These are phyloP conservation scores for Phlebiopsis gigantea DNA, from an alignment of 768 basidiomycete genomes.

Conservation along the genomic window DNA sequence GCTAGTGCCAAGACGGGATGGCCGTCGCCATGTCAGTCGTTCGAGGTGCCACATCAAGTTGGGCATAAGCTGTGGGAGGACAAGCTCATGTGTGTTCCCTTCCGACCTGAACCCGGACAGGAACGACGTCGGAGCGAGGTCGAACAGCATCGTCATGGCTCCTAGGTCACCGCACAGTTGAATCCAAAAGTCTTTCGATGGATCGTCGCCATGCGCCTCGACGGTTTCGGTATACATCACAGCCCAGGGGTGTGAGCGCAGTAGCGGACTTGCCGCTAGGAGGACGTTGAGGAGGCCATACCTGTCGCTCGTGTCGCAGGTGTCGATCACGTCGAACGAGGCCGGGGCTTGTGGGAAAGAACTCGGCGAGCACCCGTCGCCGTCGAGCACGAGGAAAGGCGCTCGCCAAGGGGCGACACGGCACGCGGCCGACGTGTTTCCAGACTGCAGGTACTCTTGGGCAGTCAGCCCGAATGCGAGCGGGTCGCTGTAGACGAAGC, in stretches of 20 bases:
- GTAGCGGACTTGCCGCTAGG: slow-evolving; percentile 14
- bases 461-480: slow-evolving; percentile 11
- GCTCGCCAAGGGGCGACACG: slow-evolving; percentile 10
- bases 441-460: not conserved
- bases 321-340: slow-evolving; percentile 21
- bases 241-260: slow-evolving; percentile 1
- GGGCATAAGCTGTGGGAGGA: slow-evolving; percentile 10
- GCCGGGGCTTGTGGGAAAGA: not conserved
- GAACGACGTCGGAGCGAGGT: slow-evolving; percentile 35
- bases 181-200: slow-evolving; percentile 26
- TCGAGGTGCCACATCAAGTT: slow-evolving; percentile 25
- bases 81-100: slow-evolving; percentile 37
- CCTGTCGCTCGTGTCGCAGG: slow-evolving; percentile 18
- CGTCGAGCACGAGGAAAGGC: slow-evolving; percentile 10
- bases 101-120: slow-evolving; percentile 35
- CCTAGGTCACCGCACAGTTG: slow-evolving; percentile 34
- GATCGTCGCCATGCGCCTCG: slow-evolving; percentile 18
- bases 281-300: slow-evolving; percentile 20
- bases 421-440: not conserved
- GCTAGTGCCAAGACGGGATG: not conserved
- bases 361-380: slow-evolving; percentile 1
- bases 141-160: slow-evolving; percentile 36
- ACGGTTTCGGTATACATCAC: slow-evolving; percentile 19
- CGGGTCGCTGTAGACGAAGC: slow-evolving; percentile 17
- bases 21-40: slow-evolving; percentile 34